Evolutionary conservation across 2,329 filamentous ascomycete species (phyloP).

Genomic region (Pseudogymnoascus sp.): DNA sequence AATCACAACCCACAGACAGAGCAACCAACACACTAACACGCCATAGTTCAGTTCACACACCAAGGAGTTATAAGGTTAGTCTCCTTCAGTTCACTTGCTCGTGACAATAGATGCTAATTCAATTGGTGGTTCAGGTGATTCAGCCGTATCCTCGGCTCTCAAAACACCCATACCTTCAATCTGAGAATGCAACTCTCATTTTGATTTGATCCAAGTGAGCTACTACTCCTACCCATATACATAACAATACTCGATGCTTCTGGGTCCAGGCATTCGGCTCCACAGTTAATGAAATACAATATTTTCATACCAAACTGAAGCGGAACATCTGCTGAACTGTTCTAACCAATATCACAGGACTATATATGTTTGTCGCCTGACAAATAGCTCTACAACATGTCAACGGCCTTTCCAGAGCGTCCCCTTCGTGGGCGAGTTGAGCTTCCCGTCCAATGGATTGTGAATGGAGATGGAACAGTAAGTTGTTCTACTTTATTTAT

Average conservation of each 20-base stretch:
- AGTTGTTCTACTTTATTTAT: not conserved
- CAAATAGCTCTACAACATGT: not conserved
- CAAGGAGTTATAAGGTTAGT: not conserved
- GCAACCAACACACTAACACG: not conserved
- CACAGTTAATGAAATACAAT: not conserved
- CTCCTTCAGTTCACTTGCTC: not conserved
- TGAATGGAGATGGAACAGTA: not conserved
- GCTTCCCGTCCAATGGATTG: not conserved
- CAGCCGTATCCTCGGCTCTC: not conserved
- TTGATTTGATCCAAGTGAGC: not conserved
- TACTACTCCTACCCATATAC: not conserved
- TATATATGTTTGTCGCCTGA: not conserved
- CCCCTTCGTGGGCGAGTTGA: not conserved
- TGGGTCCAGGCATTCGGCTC: not conserved
- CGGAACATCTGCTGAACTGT: not conserved
- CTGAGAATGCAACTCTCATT: not conserved
- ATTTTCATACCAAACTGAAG: not conserved
- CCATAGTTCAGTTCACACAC: not conserved
- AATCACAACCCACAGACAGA: not conserved
- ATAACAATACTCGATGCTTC: not conserved
- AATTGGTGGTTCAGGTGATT: not conserved
- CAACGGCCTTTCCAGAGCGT: not conserved
- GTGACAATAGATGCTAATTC: not conserved
- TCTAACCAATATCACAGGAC: not conserved
- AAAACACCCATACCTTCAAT: not conserved